Percentiles rank a stretch among this genome's conserved stretches.
Evolutionary conservation across 768 basidiomycete species (phyloP).

Genomic region (Suillus luteus): DNA sequence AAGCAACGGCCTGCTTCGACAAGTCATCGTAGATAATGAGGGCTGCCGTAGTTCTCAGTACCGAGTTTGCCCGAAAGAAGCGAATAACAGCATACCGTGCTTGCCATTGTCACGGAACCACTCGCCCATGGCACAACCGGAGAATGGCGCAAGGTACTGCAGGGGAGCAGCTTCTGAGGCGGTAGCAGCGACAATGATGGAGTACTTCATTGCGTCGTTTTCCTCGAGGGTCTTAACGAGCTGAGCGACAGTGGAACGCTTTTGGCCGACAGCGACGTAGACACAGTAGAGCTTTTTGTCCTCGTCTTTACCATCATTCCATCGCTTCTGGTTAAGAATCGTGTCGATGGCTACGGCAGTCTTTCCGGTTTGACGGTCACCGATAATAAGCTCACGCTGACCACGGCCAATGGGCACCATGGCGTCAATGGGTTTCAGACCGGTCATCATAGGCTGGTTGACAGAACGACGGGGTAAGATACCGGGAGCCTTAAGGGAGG

Average conservation of each 20-base stretch:
- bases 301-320: slow-evolving; percentile 99
- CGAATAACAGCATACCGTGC: slow-evolving; percentile 65
- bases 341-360: slow-evolving; percentile 99
- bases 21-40: slow-evolving; percentile 99
- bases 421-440: slow-evolving; percentile 99
- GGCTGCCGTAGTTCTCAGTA: slow-evolving; percentile 44
- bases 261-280: slow-evolving; percentile 99
- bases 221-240: slow-evolving; percentile 99
- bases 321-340: slow-evolving; percentile 99
- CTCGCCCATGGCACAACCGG: slow-evolving; percentile 99
- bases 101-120: slow-evolving; percentile 99
- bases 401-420: slow-evolving; percentile 99
- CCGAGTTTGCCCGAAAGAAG: background rate
- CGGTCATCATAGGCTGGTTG: slow-evolving; percentile 99
- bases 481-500: slow-evolving; percentile 98
- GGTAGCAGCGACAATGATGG: slow-evolving; percentile 98
- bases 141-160: slow-evolving; percentile 99
- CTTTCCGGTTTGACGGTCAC: slow-evolving; percentile 99
- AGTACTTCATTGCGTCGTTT: slow-evolving; percentile 99
- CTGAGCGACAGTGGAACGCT: slow-evolving; percentile 99
- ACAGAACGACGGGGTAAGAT: slow-evolving; percentile 99
- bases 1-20: slow-evolving; percentile 99
- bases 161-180: slow-evolving; percentile 99
- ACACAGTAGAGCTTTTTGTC: slow-evolving; percentile 99
- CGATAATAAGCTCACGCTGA: slow-evolving; percentile 99